These are phyloP conservation scores for Colletotrichum gigasporum DNA, from an alignment of 2,329 filamentous ascomycete species.

Conservation along the genomic window DNA sequence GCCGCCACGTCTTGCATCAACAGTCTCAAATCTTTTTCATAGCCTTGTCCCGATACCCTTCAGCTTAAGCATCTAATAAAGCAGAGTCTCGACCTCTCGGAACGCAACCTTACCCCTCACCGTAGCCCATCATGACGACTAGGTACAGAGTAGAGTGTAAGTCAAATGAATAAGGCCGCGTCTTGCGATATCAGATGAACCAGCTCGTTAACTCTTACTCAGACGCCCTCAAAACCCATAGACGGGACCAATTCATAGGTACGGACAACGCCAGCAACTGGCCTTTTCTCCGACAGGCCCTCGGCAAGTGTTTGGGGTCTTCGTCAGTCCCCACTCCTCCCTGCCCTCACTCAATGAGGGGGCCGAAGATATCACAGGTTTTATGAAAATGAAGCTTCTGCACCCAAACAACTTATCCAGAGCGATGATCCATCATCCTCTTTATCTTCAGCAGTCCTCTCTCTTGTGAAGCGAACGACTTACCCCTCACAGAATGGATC, in stretches of 20 bases:
- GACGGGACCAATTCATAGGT: slow-evolving; percentile 89
- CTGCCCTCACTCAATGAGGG: too few species aligned
- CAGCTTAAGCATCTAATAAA: background rate
- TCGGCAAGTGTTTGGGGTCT: background rate
- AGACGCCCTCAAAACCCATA: slow-evolving; percentile 82
- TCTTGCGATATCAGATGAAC: background rate
- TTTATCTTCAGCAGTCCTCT: background rate
- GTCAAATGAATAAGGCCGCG: slow-evolving; percentile 42
- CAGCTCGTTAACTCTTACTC: slow-evolving; percentile 29
- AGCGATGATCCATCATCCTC: slow-evolving; percentile 8
- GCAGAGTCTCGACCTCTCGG: background rate
- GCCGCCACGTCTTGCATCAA: background rate
- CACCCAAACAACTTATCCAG: too few species aligned
- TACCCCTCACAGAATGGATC: slow-evolving; percentile 79
- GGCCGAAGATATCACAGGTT: too few species aligned
- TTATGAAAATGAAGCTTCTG: too few species aligned
- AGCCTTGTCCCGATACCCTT: background rate
- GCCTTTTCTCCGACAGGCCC: background rate
- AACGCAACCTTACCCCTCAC: background rate
- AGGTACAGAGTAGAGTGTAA: slow-evolving; percentile 79
- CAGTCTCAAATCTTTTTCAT: background rate
- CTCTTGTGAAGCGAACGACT: background rate
- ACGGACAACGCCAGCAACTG: slow-evolving; percentile 36
- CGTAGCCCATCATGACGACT: slow-evolving; percentile 61
- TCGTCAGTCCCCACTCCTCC: background rate